phyloP scores from a whole-genome alignment of 2,329 filamentous ascomycete genomes.

The Scytalidium lignicola region DNA sequence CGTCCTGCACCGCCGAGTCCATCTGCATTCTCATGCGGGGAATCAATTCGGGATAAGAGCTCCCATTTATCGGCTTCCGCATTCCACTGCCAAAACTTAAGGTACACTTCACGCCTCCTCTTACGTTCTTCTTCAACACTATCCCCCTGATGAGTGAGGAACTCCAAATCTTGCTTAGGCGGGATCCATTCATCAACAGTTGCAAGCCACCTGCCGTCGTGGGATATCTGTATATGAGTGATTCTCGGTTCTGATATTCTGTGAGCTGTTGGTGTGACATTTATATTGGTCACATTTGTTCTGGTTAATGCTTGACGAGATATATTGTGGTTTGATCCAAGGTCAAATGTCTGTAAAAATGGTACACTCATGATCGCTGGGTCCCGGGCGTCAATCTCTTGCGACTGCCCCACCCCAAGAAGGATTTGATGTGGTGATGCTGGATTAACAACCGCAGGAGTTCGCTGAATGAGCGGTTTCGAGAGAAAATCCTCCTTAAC shows the following conservation, averaged over 20 bases:
- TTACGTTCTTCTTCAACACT: slow-evolving; percentile 41
- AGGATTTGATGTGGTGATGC: slow-evolving; percentile 58
- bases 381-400: slow-evolving; percentile 50
- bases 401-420: slow-evolving; percentile 60
- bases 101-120: slow-evolving; percentile 64
- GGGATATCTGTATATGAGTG: slow-evolving; percentile 67
- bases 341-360: slow-evolving; percentile 80
- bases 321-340: slow-evolving; percentile 71
- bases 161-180: slow-evolving; percentile 60
- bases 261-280: slow-evolving; percentile 65
- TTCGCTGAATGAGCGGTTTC: slow-evolving; percentile 27
- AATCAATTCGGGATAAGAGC: slow-evolving; percentile 76
- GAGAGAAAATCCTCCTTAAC: slow-evolving; percentile 28
- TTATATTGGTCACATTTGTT: slow-evolving; percentile 80
- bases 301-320: slow-evolving; percentile 85
- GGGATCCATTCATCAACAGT: slow-evolving; percentile 91
- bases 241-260: slow-evolving; percentile 74
- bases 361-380: slow-evolving; percentile 46
- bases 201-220: slow-evolving; percentile 82
- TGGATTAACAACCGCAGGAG: slow-evolving; percentile 60
- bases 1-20: slow-evolving; percentile 44
- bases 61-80: slow-evolving; percentile 56
- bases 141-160: slow-evolving; percentile 43
- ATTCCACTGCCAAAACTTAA: slow-evolving; percentile 86
- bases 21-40: slow-evolving; percentile 62